Base-by-base conservation (phyloP, 331 rosid species). In the Ulmus americana region DNA sequence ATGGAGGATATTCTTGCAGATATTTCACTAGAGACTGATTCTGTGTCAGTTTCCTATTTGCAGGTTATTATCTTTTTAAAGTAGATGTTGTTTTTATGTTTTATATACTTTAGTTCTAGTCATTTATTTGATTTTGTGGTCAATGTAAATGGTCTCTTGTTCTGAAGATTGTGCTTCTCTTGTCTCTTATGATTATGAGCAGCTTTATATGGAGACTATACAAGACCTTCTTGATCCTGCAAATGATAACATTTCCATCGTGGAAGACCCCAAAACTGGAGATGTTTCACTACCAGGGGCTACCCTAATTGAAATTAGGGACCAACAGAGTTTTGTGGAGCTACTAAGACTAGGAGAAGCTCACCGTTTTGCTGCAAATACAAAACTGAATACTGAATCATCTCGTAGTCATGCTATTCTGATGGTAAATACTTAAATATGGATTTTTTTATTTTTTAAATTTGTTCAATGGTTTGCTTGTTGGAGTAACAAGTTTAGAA, bases 141-240 rank as follows among this genome's bases (percentile, higher is more conserved):
- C 18, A 52, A 49, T 62, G 67, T 56, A 58, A 41, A 38, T 28
- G 53, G 55, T 71, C 38, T 2, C 8, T 8, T 60, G 55, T 44
- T 48, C 41, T 12, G 47, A 59, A 59, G 60, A 64, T 18, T 55
- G 12, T 38, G 7, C 39, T n/a, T 54, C 35, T 53, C 67, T n/a
- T 55, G 65, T 20, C 57, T 80, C 69, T 70, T 65, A 51, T 69
- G 53, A 58, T 56, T 64, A 55, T 59, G 40, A 79, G 66, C 84
- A 94, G 99, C 99, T 94, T 67, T 94, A 94, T 79, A 94, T 94
- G 97, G 99, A 94, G 85, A 87, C 92, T 48, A 84, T 94, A 74
- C 97, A 90, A 67, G 97, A 94, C 77, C 86, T 94, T 51, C 96
- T 90, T 68, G 95, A 90, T 81, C 99, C 99, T 8, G 55, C 95